These are phyloP conservation scores for Alternaria hordeiaustralica DNA, from an alignment of 2,329 filamentous ascomycete species.

Conservation along the genomic window DNA sequence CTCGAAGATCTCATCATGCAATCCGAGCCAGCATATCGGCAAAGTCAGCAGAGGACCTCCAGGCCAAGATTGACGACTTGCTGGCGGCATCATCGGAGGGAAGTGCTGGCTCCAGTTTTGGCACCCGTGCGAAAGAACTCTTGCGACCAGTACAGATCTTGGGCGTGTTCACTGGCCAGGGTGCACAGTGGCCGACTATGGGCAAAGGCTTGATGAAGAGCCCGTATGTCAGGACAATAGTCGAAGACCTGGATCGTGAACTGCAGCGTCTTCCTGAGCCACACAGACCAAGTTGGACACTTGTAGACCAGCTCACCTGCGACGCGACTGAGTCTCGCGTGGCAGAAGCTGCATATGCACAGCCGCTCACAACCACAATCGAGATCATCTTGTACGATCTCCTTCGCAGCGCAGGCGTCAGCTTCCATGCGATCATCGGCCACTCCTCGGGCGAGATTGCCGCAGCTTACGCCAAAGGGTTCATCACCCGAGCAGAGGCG, in stretches of 20 bases:
- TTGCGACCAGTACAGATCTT: background rate
- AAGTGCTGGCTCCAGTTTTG: slow-evolving; percentile 6
- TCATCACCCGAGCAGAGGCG: background rate
- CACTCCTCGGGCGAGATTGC: slow-evolving; percentile 53
- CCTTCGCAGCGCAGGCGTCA: slow-evolving; percentile 4
- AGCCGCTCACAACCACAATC: slow-evolving; percentile 30
- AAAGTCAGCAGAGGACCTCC: background rate
- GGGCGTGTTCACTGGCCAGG: slow-evolving; percentile 10
- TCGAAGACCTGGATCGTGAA: background rate
- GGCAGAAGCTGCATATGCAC: slow-evolving; percentile 15
- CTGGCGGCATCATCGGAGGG: slow-evolving; percentile 8
- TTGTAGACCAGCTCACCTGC: background rate
- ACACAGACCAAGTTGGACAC: background rate
- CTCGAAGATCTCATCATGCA: background rate
- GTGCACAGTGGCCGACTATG: background rate
- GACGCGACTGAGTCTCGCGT: background rate
- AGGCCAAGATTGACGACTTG: background rate
- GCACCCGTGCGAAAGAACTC: background rate
- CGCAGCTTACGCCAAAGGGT: slow-evolving; percentile 41
- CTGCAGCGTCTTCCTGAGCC: background rate
- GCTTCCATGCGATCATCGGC: slow-evolving; percentile 30
- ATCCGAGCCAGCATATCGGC: background rate
- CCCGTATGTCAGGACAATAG: background rate
- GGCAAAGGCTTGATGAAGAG: background rate
- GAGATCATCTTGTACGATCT: slow-evolving; percentile 26